Conservation (phyloP, 306 rosid genomes). For the Abrus pulchellus region DNA sequence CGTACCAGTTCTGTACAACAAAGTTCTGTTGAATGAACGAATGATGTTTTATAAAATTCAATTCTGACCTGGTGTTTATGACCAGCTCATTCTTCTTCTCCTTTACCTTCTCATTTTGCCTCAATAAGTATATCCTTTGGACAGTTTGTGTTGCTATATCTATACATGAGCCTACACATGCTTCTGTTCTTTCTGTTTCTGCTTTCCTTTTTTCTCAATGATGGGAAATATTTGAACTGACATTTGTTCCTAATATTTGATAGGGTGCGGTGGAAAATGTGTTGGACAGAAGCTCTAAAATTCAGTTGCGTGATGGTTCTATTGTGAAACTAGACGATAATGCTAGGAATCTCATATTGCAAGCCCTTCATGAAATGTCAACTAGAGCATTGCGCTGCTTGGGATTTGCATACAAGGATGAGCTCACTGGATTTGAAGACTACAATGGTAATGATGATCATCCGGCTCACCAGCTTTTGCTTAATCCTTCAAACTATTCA, state of each 20-base stretch:
- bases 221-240: conserved; percentile 30
- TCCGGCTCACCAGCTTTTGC: conserved; percentile 90
- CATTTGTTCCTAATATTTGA: conserved; percentile 45
- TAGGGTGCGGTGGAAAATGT: conserved; percentile 94
- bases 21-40: neutral
- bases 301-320: conserved; percentile 85
- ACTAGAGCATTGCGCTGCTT: conserved; percentile 86
- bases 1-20: neutral
- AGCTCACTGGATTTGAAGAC: conserved; percentile 57
- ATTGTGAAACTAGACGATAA: conserved; percentile 66
- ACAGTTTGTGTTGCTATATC: conserved; percentile 5
- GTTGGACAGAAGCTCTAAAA: conserved; percentile 77
- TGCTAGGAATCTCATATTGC: conserved; percentile 63
- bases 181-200: conserved; percentile 10
- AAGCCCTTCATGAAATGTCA: conserved; percentile 88
- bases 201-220: conserved; percentile 16
- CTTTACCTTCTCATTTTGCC: conserved; percentile 3
- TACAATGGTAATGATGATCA: conserved; percentile 85
- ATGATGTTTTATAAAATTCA: conserved; percentile 22
- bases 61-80: neutral
- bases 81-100: conserved; percentile 5
- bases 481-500: conserved; percentile 82
- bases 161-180: neutral
- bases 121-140: neutral
- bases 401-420: conserved; percentile 96